Evolutionary conservation across 2,329 filamentous ascomycete genomes (phyloP).

Genomic region (Karstenula rhodostoma): DNA sequence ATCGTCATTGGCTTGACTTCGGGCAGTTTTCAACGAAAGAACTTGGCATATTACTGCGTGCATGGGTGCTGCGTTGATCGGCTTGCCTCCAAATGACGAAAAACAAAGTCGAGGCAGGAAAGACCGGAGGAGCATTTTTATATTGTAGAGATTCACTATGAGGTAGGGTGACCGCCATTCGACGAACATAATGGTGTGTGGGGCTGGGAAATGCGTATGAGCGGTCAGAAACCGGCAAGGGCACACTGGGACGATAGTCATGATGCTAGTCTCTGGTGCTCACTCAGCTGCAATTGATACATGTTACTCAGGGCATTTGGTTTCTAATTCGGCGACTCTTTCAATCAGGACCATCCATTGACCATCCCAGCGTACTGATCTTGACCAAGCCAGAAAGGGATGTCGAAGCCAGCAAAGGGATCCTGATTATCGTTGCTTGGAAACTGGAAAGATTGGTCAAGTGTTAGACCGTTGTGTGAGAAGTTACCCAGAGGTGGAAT

Average conservation of each 20-base stretch:
- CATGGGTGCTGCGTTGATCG: constrained; percentile 49
- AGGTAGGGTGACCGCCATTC: neutral
- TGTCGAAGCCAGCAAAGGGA: constrained; percentile 45
- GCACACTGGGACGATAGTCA: neutral
- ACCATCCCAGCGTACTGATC: constrained; percentile 41
- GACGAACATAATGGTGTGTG: neutral
- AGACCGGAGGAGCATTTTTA: neutral
- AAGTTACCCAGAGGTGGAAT: neutral
- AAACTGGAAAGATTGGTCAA: neutral
- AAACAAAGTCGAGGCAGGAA: neutral
- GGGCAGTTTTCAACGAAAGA: constrained; percentile 57
- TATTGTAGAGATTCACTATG: neutral
- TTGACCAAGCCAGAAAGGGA: constrained; percentile 48
- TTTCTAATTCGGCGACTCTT: neutral
- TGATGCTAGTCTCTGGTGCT: neutral
- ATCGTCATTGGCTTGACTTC: constrained; percentile 61
- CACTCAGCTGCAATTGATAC: neutral
- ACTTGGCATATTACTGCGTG: constrained; percentile 57
- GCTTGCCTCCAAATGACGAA: constrained; percentile 38
- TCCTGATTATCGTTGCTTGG: constrained; percentile 27
- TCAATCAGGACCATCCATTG: constrained; percentile 20
- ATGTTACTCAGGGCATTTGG: neutral
- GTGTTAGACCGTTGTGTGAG: neutral
- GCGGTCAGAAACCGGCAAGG: neutral
- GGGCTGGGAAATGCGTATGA: neutral